Conservation (phyloP, 257 asterid species). For the Echium plantagineum region DNA sequence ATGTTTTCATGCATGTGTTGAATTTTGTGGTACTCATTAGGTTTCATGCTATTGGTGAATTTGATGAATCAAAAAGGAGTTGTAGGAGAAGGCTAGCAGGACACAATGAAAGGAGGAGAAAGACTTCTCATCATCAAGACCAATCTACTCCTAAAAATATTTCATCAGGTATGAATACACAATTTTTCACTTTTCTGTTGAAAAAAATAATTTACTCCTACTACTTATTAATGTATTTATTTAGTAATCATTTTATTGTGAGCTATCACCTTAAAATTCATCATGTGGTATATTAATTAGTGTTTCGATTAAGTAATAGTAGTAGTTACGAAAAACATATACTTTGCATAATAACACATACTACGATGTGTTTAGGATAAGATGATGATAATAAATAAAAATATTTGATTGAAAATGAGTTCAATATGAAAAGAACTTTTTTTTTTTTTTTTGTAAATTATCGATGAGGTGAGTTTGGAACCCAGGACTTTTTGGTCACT, state of each 20-base stretch:
- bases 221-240: neutral
- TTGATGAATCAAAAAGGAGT: constrained; percentile 66
- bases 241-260: neutral
- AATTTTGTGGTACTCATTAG: constrained; percentile 15
- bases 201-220: neutral
- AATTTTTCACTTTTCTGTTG: neutral
- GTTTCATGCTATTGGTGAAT: constrained; percentile 51
- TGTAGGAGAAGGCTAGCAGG: constrained; percentile 74
- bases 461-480: no score
- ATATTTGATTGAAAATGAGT: no score
- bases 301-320: no score
- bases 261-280: no score
- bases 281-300: no score
- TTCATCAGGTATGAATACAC: constrained; percentile 23
- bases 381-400: no score
- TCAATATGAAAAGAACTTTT: no score
- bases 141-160: constrained; percentile 25
- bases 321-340: no score
- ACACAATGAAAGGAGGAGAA: constrained; percentile 60
- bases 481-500: no score
- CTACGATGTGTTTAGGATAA: no score
- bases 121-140: constrained; percentile 45
- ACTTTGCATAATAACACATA: no score
- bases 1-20: neutral
- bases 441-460: no score